Conservation (phyloP, 2,329 filamentous ascomycete species). For the Colletotrichum sublineola region DNA sequence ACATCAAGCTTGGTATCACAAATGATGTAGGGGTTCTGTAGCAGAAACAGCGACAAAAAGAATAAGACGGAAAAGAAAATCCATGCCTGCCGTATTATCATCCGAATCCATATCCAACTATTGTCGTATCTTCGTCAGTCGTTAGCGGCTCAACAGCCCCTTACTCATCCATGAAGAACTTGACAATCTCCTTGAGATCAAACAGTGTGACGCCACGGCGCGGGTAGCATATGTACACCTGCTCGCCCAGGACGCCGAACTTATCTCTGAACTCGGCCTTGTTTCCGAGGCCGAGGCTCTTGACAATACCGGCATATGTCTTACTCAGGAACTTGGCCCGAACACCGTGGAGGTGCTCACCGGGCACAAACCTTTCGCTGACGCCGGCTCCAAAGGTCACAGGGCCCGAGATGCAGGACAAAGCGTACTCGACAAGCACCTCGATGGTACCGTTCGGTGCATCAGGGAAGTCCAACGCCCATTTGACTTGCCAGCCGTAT, state of each 20-base stretch:
- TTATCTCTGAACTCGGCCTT: conserved; percentile 94
- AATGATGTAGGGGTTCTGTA: not conserved
- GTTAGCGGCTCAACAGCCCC: conserved; percentile 14
- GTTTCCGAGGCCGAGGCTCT: conserved; percentile 83
- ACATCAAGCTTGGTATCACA: conserved; percentile 23
- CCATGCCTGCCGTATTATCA: not conserved
- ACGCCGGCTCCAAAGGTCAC: conserved; percentile 93
- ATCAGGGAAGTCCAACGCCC: conserved; percentile 92
- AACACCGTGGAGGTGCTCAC: conserved; percentile 84
- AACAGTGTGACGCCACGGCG: conserved; percentile 85
- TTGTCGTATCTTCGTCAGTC: not conserved
- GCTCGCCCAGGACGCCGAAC: conserved; percentile 86
- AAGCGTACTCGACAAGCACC: conserved; percentile 79
- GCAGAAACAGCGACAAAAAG: not conserved
- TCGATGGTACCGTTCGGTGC: conserved; percentile 91
- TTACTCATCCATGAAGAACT: conserved; percentile 84
- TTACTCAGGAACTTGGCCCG: conserved; percentile 85
- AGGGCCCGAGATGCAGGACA: conserved; percentile 64
- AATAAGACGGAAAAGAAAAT: not conserved
- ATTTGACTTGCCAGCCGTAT: conserved; percentile 95
- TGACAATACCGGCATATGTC: conserved; percentile 85
- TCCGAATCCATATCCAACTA: not conserved
- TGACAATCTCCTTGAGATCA: conserved; percentile 87
- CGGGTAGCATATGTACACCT: conserved; percentile 91
- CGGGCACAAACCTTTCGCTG: conserved; percentile 78